phyloP scores from a whole-genome alignment of 371 early-diverging fungal genomes.

The Amoeboaphelidium protococcarum region DNA sequence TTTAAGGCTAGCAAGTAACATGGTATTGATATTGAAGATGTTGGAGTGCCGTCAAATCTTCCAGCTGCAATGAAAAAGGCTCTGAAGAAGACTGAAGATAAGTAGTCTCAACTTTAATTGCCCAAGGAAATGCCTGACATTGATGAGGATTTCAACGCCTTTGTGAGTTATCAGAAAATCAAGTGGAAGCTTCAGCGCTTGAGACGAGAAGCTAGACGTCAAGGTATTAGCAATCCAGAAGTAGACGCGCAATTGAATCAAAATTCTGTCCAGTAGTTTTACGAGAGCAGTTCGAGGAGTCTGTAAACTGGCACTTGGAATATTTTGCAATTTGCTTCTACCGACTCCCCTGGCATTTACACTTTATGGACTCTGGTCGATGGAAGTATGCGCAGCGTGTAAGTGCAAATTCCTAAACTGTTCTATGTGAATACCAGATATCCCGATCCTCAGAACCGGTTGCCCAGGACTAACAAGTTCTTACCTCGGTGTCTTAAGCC shows the following conservation, averaged over 20 bases:
- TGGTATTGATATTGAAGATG: constrained; percentile 7
- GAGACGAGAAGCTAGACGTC: background rate
- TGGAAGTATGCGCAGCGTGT: constrained; percentile 31
- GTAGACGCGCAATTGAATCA: constrained; percentile 10
- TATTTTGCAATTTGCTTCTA: too few species aligned
- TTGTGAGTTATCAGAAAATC: constrained; percentile 35
- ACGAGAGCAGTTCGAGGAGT: too few species aligned
- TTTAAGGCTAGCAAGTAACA: background rate
- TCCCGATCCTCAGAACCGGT: constrained; percentile 14
- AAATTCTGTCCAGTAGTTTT: constrained; percentile 8
- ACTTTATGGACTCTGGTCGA: constrained; percentile 51
- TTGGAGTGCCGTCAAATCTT: constrained; percentile 26
- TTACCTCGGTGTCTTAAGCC: constrained; percentile 3
- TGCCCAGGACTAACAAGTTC: constrained; percentile 7
- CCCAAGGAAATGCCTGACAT: constrained; percentile 1
- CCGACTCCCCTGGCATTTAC: background rate
- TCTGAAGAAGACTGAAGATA: constrained; percentile 9
- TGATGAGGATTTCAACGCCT: constrained; percentile 8
- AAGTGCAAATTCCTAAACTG: constrained; percentile 45
- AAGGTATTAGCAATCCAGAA: constrained; percentile 5
- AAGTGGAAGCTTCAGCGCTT: constrained; percentile 28
- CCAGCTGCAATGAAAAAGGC: constrained; percentile 4
- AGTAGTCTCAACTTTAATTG: constrained; percentile 11
- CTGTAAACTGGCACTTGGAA: too few species aligned
- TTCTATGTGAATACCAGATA: constrained; percentile 58